Evolutionary conservation across 306 rosid genomes (phyloP).

Genomic region (Cicer cuneatum): DNA sequence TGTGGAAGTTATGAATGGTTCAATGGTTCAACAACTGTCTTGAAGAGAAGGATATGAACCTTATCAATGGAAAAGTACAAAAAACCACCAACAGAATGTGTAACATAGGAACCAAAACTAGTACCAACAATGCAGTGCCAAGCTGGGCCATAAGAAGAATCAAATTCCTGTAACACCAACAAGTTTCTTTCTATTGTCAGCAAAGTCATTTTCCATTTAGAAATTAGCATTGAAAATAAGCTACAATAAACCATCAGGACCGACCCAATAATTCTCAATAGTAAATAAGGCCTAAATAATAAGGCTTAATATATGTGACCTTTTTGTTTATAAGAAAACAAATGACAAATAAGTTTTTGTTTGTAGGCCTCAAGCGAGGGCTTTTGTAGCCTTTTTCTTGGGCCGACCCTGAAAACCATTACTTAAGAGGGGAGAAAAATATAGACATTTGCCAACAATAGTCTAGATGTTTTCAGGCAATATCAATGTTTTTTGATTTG

Average conservation of each 20-base stretch:
- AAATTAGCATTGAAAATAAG: not conserved
- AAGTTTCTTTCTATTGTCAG: conserved; percentile 29
- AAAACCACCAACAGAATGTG: conserved; percentile 88
- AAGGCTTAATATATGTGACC: too few relatives aligned
- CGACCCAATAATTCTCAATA: too few relatives aligned
- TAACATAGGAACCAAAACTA: conserved; percentile 96
- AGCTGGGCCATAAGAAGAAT: conserved; percentile 88
- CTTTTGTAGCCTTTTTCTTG: too few relatives aligned
- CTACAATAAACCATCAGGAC: not conserved
- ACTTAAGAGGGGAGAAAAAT: too few relatives aligned
- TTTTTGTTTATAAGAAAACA: too few relatives aligned
- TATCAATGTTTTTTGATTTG: too few relatives aligned
- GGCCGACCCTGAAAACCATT: too few relatives aligned
- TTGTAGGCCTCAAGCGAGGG: too few relatives aligned
- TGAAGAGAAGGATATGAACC: conserved; percentile 89
- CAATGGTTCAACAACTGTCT: conserved; percentile 87
- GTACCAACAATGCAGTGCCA: conserved; percentile 99
- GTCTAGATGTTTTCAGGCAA: too few relatives aligned
- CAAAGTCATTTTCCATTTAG: conserved; percentile 3
- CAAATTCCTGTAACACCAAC: conserved; percentile 73
- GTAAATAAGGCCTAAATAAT: too few relatives aligned
- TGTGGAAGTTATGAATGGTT: conserved; percentile 53
- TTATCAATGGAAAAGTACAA: conserved; percentile 91
- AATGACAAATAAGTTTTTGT: too few relatives aligned
- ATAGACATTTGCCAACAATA: too few relatives aligned